Conservation (phyloP, 257 asterid genomes). For the Ajuga chamaepitys region DNA sequence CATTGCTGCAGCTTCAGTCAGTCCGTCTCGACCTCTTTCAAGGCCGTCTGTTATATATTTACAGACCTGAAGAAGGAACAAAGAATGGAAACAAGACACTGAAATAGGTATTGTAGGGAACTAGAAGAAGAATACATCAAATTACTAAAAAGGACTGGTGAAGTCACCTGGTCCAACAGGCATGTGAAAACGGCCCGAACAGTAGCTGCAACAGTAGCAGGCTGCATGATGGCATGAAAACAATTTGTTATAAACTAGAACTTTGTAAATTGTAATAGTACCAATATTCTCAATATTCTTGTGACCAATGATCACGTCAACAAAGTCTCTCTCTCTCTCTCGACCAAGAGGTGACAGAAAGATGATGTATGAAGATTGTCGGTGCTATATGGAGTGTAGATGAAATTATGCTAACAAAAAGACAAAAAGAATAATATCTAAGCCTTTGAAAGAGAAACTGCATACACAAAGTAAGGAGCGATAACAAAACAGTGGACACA, state of each 20-base stretch:
- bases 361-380: neutral
- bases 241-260: slow-evolving; percentile 4
- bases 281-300: neutral
- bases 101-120: neutral
- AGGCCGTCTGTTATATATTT: slow-evolving; percentile 86
- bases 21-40: slow-evolving; percentile 87
- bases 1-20: slow-evolving; percentile 87
- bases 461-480: neutral
- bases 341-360: neutral
- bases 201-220: slow-evolving; percentile 69
- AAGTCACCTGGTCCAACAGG: slow-evolving; percentile 77
- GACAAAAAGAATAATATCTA: neutral
- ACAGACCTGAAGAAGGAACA: slow-evolving; percentile 53
- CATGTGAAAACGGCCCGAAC: slow-evolving; percentile 82
- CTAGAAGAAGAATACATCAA: slow-evolving; percentile 12
- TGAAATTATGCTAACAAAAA: neutral
- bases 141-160: slow-evolving; percentile 10
- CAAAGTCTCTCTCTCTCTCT: neutral
- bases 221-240: slow-evolving; percentile 45
- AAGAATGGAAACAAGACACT: neutral
- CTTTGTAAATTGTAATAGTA: neutral
- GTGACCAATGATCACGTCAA: neutral
- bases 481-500: neutral
- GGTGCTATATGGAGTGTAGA: neutral
- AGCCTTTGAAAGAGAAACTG: neutral